Evolutionary conservation across 2,329 filamentous ascomycete species (phyloP), one percentile per base, ranked within the genome.

Genomic region (Ophiostoma tasmaniense): DNA sequence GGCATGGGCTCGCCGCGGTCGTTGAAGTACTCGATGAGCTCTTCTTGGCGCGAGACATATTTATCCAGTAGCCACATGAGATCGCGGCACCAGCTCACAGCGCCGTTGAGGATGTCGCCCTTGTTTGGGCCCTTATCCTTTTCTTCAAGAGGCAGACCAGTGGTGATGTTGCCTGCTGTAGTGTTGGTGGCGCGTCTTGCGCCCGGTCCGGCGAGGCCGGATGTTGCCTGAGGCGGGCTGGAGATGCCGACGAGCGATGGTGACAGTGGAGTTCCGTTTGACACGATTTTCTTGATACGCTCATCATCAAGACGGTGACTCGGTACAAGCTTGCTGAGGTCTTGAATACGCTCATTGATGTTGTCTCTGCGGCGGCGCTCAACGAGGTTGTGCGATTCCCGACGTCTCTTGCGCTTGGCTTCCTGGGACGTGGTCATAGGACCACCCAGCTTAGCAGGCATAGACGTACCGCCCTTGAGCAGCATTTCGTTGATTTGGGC

Each of bases 101-200:
- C 91, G 37, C 95, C 94, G 76, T 98, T 98, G 74, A 99, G 89
- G 70, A 99, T 98, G 75, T 99, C 95, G 66, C 95, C 95, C 81
- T 99, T 99, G 83, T 98, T 98, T 6, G 95, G 95, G 0, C 95
- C 95, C 77, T 98, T 98, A 80, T 99, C 95, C 78, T 98, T 98
- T 74, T 98, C 95, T 75, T 99, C 95, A 45, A 96, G 86, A 0
- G 95, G 94, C 37, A 98, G 85, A 17, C 93, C 93, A 73, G 94
- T 94, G 6, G 93, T 97, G 75, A 97, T 97, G 76, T 91, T 96
- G 50, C 90, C 90, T 7, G 88, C 84, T 7, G 78, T 79, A n/a
- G 83, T 83, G 67, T 89, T 87, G 39, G 90, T 87, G 37, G 93
- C 93, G 72, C 93, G 88, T 72, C 93, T 87, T 55, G 92, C 93